Conservation (phyloP, 441 rosid species). For the Isatis lusitanica region DNA sequence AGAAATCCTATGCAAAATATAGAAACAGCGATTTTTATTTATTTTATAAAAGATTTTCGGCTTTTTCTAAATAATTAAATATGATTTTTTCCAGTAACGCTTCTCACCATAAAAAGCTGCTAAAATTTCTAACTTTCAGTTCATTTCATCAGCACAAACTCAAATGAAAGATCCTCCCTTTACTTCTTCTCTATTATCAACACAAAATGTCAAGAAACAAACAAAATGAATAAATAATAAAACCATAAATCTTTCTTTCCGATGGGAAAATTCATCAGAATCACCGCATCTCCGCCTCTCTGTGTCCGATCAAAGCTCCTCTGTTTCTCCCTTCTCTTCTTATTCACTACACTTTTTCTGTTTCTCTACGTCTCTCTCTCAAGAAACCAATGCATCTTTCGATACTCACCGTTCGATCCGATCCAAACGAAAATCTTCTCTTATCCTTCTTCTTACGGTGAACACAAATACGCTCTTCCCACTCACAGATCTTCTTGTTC, state of each 20-base stretch:
- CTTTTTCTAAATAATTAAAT: background rate
- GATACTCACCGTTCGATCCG: constrained; percentile 83
- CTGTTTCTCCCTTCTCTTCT: constrained; percentile 68
- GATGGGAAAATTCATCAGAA: constrained; percentile 34
- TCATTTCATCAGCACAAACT: constrained; percentile 23
- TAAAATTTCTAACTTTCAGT: constrained; percentile 16
- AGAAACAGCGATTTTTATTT: background rate
- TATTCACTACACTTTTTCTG: constrained; percentile 53
- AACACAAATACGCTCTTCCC: constrained; percentile 75
- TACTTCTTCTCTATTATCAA: background rate
- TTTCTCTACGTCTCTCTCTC: constrained; percentile 56
- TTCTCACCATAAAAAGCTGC: constrained; percentile 35
- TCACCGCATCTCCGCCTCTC: constrained; percentile 42
- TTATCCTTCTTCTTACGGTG: constrained; percentile 76
- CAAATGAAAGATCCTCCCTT: constrained; percentile 20
- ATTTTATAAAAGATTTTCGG: background rate
- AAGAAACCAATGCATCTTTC: constrained; percentile 65
- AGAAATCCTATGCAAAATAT: background rate
- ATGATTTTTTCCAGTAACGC: background rate
- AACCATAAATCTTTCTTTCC: background rate
- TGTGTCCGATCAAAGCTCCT: constrained; percentile 74
- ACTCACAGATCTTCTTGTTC: constrained; percentile 74
- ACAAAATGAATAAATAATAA: background rate
- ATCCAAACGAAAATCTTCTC: constrained; percentile 66
- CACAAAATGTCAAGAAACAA: background rate